Evolutionary conservation across 352 stramenopile species (phyloP), one percentile per base, ranked within the genome.

Genomic region (Blastocystis sp.): DNA sequence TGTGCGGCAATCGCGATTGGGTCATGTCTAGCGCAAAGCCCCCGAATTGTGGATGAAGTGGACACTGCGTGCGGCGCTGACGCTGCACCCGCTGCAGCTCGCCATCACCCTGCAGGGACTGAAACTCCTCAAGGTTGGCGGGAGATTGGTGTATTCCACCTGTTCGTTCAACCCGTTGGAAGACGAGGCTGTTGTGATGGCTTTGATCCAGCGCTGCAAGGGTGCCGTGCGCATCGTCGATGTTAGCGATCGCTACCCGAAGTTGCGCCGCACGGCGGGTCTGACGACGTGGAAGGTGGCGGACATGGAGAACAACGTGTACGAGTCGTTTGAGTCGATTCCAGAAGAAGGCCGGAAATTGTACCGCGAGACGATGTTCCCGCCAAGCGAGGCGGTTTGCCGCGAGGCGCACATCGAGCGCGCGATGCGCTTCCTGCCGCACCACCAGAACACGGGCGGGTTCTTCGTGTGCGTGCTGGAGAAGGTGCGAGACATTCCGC

Each of bases 91-190:
- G 5, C 88, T 98, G 40, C 97, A 99, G 91, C 89, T 98, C 17
- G 90, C 94, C 53, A 99, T 99, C 89, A 93, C 96, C 62, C 92
- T 94, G 86, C 93, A 95, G n/a, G 77, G 53, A 9, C 34, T 87
- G 62, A 40, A 79, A 23, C 53, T 87, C n/a, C 21, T 87, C 17
- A 87, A 87, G 89, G 40, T 96, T 43, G 95, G 94, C 10, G 95
- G 95, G 19, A 93, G 92, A 87, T 96, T 98, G 91, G 96, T 96
- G 69, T 98, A 98, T 90, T 97, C 93, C 56, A 98, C 95, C 82
- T 99, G 97, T 88, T 98, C 94, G 76, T 94, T 99, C 88, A 99
- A 98, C 91, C 97, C 97, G 5, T 90, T 99, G 40, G 97, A 99
- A 92, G 95, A 99, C 91, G 97, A 99, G 90, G 97, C 97, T 9